Evolutionary conservation across 202 grass and related monocot species (phyloP).

Genomic region (Saccharum hybrid): DNA sequence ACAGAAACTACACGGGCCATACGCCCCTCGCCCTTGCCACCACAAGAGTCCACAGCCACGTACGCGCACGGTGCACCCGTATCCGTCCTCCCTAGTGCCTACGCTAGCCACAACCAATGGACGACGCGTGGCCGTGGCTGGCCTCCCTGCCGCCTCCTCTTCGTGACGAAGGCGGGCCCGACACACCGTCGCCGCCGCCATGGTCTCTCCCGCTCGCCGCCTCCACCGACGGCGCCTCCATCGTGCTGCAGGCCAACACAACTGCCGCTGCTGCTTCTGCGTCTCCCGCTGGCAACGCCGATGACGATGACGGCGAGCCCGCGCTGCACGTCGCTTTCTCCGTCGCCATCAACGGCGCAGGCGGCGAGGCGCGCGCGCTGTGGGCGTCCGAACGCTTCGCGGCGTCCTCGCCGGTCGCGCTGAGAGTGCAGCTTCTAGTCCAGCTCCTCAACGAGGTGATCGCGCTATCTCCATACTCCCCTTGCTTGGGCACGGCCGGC

Average conservation of each 20-base stretch:
- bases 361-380: constrained; percentile 39
- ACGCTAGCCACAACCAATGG: constrained; percentile 56
- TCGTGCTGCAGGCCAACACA: constrained; percentile 44
- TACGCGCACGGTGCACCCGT: neutral
- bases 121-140: constrained; percentile 78
- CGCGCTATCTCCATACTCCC: constrained; percentile 47
- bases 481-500: constrained; percentile 24
- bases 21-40: neutral
- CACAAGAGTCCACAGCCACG: constrained; percentile 1
- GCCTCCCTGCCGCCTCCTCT: constrained; percentile 38
- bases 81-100: neutral
- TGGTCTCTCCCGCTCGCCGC: constrained; percentile 46
- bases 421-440: constrained; percentile 48
- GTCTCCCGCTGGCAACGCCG: neutral
- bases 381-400: constrained; percentile 55
- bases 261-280: neutral
- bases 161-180: constrained; percentile 11
- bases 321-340: constrained; percentile 52
- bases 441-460: constrained; percentile 71
- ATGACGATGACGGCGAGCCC: neutral
- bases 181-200: constrained; percentile 22
- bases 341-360: constrained; percentile 46
- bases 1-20: neutral
- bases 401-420: constrained; percentile 26
- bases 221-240: constrained; percentile 54